Base-by-base conservation (phyloP, 129 eudicot genomes). In the carrot (Daucus carota) region DNA sequence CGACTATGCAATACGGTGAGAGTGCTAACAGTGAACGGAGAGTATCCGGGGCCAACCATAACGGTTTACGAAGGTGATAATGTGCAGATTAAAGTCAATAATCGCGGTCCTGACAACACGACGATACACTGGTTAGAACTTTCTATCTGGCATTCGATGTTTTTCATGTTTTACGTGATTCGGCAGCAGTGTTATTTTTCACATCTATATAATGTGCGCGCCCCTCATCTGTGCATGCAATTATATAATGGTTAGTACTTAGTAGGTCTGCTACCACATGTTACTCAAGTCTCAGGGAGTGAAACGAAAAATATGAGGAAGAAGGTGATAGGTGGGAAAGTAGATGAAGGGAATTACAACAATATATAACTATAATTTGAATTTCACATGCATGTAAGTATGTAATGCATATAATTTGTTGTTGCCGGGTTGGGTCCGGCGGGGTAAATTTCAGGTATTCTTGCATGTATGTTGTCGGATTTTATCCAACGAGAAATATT, bases 21-120 rank as follows among this genome's bases (percentile, higher is more conserved):
- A 20, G 78, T 89, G 54, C 73, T 89, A 45, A 91, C 95, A 0
- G 88, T 91, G 62, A 91, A 91, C 73, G 97, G 97, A n/a, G 74
- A 82, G 82, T 91, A 76, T 80, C 97, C 97, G 28, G 97, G 97
- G 77, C 97, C 97, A 68, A 89, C 84, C 11, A 89, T 92, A 43
- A 81, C 85, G 24, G 88, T 92, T 76, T 80, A 81, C 47, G 97
- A 92, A 87, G 97, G 97, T 40, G 97, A 92, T 17, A 52, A 80
- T 65, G 90, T 92, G 34, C 84, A 83, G 82, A 78, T 92, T 29
- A 85, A 71, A 73, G 97, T 92, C 74, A 83, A 88, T 11, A 92
- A 92, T 71, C 69, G 73, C 16, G 90, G 84, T 42, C 46, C 84
- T 13, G 69, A 77, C 67, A 89, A 92, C 89, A 92, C 97, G 32